phyloP scores from a whole-genome alignment of 192 early-diverging fungal species.

The Coemansia sp. region DNA sequence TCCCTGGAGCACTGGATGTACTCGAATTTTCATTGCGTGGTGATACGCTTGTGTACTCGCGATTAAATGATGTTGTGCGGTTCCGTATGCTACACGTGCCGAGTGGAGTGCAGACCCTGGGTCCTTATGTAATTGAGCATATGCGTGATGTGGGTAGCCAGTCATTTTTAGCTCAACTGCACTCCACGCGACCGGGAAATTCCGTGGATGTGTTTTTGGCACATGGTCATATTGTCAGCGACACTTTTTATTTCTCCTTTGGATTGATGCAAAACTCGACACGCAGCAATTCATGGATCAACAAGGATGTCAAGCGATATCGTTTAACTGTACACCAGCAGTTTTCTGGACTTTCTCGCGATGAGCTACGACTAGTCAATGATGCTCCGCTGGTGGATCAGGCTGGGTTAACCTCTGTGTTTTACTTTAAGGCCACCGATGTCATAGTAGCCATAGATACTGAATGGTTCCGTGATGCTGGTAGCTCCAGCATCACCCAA shows the following conservation, averaged over 20 bases:
- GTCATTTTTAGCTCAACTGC: constrained; percentile 38
- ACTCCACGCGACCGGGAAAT: constrained; percentile 33
- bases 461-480: constrained; percentile 49
- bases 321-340: constrained; percentile 48
- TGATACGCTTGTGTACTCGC: constrained; percentile 40
- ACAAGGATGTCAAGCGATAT: constrained; percentile 41
- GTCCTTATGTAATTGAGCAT: constrained; percentile 32
- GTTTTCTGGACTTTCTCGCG: constrained; percentile 49
- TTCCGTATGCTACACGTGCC: constrained; percentile 41
- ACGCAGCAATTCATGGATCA: constrained; percentile 15
- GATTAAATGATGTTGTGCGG: constrained; percentile 43
- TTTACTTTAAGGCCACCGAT: constrained; percentile 51
- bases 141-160: constrained; percentile 38
- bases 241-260: constrained; percentile 51
- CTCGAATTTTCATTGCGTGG: constrained; percentile 48
- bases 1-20: constrained; percentile 40
- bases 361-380: constrained; percentile 49
- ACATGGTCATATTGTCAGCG: constrained; percentile 31
- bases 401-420: constrained; percentile 38
- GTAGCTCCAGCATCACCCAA: constrained; percentile 40
- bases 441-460: constrained; percentile 45
- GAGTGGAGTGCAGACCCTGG: constrained; percentile 18
- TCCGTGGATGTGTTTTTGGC: constrained; percentile 43
- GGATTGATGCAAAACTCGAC: constrained; percentile 47
- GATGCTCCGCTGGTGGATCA: constrained; percentile 45